Conservation (phyloP, 2,329 filamentous ascomycete genomes). For the Aureobasidium sp. region DNA sequence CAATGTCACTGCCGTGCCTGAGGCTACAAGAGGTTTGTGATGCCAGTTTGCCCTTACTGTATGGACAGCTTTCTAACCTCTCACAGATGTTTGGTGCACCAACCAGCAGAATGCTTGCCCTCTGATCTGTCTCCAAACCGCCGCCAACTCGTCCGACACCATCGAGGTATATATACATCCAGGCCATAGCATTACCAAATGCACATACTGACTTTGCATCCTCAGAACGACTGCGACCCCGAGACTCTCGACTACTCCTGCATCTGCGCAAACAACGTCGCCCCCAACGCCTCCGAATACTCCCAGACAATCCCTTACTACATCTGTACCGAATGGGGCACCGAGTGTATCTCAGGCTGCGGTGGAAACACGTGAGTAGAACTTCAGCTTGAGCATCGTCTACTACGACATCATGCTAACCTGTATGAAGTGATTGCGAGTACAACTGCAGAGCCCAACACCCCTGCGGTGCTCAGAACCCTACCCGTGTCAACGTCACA, state of each 20-base stretch:
- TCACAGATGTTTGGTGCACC: slow-evolving; percentile 54
- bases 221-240: slow-evolving; percentile 56
- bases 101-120: slow-evolving; percentile 58
- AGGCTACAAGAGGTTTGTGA: slow-evolving; percentile 44
- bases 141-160: slow-evolving; percentile 31
- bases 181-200: neutral
- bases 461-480: slow-evolving; percentile 63
- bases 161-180: slow-evolving; percentile 23
- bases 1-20: slow-evolving; percentile 51
- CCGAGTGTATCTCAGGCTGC: slow-evolving; percentile 53
- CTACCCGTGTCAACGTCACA: slow-evolving; percentile 50
- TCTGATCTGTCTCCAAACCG: slow-evolving; percentile 60
- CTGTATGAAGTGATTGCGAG: slow-evolving; percentile 38
- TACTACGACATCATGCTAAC: neutral
- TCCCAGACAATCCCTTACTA: slow-evolving; percentile 71
- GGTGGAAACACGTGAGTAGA: slow-evolving; percentile 35
- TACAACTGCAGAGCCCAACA: slow-evolving; percentile 54
- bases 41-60: too few species aligned
- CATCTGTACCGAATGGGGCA: slow-evolving; percentile 62
- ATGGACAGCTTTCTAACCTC: slow-evolving; percentile 17
- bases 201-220: slow-evolving; percentile 22
- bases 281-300: slow-evolving; percentile 68
- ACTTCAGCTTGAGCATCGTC: neutral
- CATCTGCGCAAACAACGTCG: slow-evolving; percentile 56
- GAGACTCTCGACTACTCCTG: slow-evolving; percentile 62